Evolutionary conservation across 345 rosid species (phyloP).

Genomic region (Geranium rotundifolium): DNA sequence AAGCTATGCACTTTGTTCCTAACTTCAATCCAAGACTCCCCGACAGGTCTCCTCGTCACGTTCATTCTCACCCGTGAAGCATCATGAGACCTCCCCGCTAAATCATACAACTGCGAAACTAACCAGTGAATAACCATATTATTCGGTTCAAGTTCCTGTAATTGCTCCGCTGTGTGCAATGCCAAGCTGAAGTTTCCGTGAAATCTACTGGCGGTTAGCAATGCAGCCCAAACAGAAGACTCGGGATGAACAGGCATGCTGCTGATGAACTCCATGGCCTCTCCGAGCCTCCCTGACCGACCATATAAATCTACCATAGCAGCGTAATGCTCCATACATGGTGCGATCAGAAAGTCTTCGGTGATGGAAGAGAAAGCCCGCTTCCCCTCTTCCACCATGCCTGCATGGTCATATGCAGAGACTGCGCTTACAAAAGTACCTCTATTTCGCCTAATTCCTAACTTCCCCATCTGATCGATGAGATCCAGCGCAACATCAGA

Average conservation of each 20-base stretch:
- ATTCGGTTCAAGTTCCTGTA: slow-evolving; percentile 54
- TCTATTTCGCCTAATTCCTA: slow-evolving; percentile 51
- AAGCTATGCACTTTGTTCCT: slow-evolving; percentile 38
- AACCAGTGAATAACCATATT: slow-evolving; percentile 26
- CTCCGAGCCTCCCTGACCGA: slow-evolving; percentile 51
- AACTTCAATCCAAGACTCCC: slow-evolving; percentile 58
- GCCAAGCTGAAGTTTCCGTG: slow-evolving; percentile 50
- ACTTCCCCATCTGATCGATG: slow-evolving; percentile 40
- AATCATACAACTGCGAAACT: slow-evolving; percentile 39
- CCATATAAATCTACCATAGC: slow-evolving; percentile 67
- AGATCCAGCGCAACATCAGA: slow-evolving; percentile 47
- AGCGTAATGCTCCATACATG: slow-evolving; percentile 62
- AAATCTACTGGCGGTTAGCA: slow-evolving; percentile 58
- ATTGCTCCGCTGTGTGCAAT: slow-evolving; percentile 40
- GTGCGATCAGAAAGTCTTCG: slow-evolving; percentile 49
- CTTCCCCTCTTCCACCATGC: slow-evolving; percentile 54
- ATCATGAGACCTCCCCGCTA: slow-evolving; percentile 41
- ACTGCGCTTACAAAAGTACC: slow-evolving; percentile 58
- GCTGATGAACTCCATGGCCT: slow-evolving; percentile 59
- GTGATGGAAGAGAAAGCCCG: slow-evolving; percentile 47
- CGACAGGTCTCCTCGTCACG: slow-evolving; percentile 25
- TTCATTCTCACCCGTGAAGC: slow-evolving; percentile 32
- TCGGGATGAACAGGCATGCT: slow-evolving; percentile 58
- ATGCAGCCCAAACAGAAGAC: slow-evolving; percentile 52
- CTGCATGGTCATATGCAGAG: slow-evolving; percentile 52